Base-by-base conservation (phyloP, 2,329 filamentous ascomycete species). In the Cadophora malorum region DNA sequence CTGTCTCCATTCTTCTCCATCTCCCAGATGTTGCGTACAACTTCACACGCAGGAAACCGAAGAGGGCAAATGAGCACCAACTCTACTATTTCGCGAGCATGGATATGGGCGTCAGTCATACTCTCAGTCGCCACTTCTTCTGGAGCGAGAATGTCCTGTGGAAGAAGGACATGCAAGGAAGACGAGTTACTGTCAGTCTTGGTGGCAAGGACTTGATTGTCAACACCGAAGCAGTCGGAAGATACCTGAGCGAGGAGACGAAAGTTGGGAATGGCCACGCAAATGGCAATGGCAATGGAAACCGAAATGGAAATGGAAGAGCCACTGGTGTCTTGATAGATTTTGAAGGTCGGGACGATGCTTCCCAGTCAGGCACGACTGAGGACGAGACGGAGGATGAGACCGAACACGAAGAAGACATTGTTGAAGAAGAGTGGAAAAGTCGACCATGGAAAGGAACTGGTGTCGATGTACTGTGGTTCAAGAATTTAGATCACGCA, bases 1-100 rank as follows among this genome's bases (percentile, higher is more conserved):
- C 88, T 0, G 85, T 90, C 0, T 84, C 84, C 0, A 83, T 90
- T 58, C 77, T 89, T 0, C 79, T 90, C 2, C 86, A 90, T 74
- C 81, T 88, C 9, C 86, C 87, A 4, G 84, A 89, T 70, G 86
- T 90, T 9, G 86, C 86, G 1, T 90, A 87, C 76, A 90, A 90
- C 71, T 90, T 90, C 75, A 83, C 83, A 21, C 79, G 77, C 68
- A 75, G 80, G 41, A 76, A 76, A 65, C 83, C 82, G 21, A 78
- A 68, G 72, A 76, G 62, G 65, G 83, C 87, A n/a, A 88, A 86
- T 70, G 86, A 90, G 74, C 81, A 84, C 71, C 82, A 88, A 66
- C 78, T 90, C 0, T 86, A 84, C 72, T 90, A 88, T 73, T 90
- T 89, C 67, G 87, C 84, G 0, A 83, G 81, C 12, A 85, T 83